Conservation (phyloP, 192 early-diverging fungal species). For the Rhizophagus sp. region DNA sequence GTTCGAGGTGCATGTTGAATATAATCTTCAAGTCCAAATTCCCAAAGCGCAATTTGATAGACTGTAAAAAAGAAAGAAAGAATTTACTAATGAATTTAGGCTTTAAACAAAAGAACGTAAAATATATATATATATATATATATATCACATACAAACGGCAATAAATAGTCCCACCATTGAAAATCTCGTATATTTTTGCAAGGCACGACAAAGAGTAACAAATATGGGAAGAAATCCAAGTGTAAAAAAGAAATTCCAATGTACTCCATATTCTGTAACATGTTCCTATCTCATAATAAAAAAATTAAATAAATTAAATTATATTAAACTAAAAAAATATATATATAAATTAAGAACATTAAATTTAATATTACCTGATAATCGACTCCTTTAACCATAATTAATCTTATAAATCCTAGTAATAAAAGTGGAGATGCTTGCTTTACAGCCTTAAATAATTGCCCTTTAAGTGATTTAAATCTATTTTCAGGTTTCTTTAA, state of each 20-base stretch:
- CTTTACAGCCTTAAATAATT: constrained; percentile 45
- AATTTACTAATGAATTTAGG: background rate
- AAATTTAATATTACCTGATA: constrained; percentile 67
- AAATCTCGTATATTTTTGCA: constrained; percentile 58
- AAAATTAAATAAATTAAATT: no score
- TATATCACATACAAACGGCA: constrained; percentile 35
- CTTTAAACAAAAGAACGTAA: constrained; percentile 6
- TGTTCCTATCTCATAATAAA: constrained; percentile 60
- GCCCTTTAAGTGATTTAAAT: constrained; percentile 33
- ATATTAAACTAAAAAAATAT: no score
- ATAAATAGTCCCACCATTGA: constrained; percentile 53
- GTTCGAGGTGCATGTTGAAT: constrained; percentile 75
- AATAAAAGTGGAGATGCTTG: constrained; percentile 67
- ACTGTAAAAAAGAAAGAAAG: constrained; percentile 33
- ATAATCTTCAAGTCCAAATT: constrained; percentile 66
- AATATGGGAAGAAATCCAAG: constrained; percentile 83
- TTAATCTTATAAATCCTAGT: constrained; percentile 71
- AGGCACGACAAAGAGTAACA: constrained; percentile 60
- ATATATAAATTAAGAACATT: no score
- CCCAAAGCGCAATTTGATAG: constrained; percentile 62
- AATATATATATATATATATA: background rate
- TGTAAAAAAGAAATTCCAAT: constrained; percentile 99
- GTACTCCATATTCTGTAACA: constrained; percentile 91
- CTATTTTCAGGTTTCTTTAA: constrained; percentile 40
- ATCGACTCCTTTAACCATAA: constrained; percentile 77